Percentiles rank a stretch among this genome's conserved stretches.
These are phyloP conservation scores for Ascochyta pisi DNA, from an alignment of 2,329 filamentous ascomycete species.

Conservation along the genomic window DNA sequence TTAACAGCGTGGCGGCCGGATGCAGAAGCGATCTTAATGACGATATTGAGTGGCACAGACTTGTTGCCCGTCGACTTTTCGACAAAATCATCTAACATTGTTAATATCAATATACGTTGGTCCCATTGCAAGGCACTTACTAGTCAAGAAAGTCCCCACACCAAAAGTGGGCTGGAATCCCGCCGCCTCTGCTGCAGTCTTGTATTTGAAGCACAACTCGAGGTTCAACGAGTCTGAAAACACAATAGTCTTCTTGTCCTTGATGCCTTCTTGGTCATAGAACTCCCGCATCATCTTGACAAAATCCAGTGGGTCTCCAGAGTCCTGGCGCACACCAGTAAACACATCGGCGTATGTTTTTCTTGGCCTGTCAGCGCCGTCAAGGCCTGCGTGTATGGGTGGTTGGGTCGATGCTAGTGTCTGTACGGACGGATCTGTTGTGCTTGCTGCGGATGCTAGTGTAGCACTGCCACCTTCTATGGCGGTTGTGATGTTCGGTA, in stretches of 20 bases:
- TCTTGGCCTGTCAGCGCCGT: conserved; percentile 51
- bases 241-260: conserved; percentile 84
- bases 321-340: conserved; percentile 86
- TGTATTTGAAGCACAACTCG: conserved; percentile 89
- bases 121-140: conserved; percentile 46
- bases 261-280: conserved; percentile 77
- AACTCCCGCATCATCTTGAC: conserved; percentile 80
- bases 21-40: conserved; percentile 93
- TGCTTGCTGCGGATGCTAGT: conserved; percentile 50
- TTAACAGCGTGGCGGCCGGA: conserved; percentile 84
- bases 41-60: conserved; percentile 92
- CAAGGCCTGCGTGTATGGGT: conserved; percentile 54
- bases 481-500: conserved; percentile 56
- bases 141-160: conserved; percentile 93
- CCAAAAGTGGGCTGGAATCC: conserved; percentile 90
- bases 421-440: conserved; percentile 47
- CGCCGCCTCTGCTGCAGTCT: conserved; percentile 77
- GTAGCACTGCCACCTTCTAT: conserved; percentile 50
- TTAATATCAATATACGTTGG: conserved; percentile 16
- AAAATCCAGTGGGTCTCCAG: conserved; percentile 82
- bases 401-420: conserved; percentile 50
- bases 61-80: conserved; percentile 76
- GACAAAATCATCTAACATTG: conserved; percentile 75
- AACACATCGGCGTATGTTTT: conserved; percentile 81
- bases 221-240: conserved; percentile 96